Conservation (phyloP, 2,329 filamentous ascomycete genomes). For the Fusarium haematococcum region DNA sequence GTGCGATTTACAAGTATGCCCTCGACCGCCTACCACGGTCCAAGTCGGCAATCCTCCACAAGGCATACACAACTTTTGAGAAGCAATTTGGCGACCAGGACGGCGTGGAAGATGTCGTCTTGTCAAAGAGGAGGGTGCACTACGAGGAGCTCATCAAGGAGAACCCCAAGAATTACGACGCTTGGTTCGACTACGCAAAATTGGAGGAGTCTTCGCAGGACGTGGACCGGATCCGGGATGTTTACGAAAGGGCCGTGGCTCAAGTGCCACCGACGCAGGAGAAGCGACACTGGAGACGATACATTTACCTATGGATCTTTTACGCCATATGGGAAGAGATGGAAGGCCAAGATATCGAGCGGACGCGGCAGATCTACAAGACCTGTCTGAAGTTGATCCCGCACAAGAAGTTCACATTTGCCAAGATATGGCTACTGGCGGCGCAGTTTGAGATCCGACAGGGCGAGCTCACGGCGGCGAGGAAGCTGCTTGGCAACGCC, state of each 20-base stretch:
- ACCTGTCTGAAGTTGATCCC: slow-evolving; percentile 89
- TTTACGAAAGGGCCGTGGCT: slow-evolving; percentile 95
- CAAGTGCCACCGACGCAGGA: slow-evolving; percentile 95
- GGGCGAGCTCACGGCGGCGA: slow-evolving; percentile 79
- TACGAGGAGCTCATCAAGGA: slow-evolving; percentile 96
- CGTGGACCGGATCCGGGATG: slow-evolving; percentile 84
- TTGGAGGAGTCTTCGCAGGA: slow-evolving; percentile 90
- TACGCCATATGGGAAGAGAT: slow-evolving; percentile 97
- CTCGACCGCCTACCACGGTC: slow-evolving; percentile 91
- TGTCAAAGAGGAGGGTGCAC: slow-evolving; percentile 91
- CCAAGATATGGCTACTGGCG: slow-evolving; percentile 94
- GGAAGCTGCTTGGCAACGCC: slow-evolving; percentile 89
- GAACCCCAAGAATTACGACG: slow-evolving; percentile 96
- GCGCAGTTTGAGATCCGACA: slow-evolving; percentile 95
- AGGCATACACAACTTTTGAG: slow-evolving; percentile 96
- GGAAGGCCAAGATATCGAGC: slow-evolving; percentile 80
- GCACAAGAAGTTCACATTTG: slow-evolving; percentile 97
- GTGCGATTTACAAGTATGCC: slow-evolving; percentile 97
- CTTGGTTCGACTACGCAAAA: slow-evolving; percentile 95
- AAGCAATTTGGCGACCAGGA: slow-evolving; percentile 96
- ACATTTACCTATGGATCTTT: slow-evolving; percentile 98
- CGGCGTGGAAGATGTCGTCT: slow-evolving; percentile 93
- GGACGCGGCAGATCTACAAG: slow-evolving; percentile 90
- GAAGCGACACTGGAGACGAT: slow-evolving; percentile 96
- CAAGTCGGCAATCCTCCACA: slow-evolving; percentile 86